Base-by-base conservation (phyloP, 768 basidiomycete genomes). In the Exidia glandulosa region DNA sequence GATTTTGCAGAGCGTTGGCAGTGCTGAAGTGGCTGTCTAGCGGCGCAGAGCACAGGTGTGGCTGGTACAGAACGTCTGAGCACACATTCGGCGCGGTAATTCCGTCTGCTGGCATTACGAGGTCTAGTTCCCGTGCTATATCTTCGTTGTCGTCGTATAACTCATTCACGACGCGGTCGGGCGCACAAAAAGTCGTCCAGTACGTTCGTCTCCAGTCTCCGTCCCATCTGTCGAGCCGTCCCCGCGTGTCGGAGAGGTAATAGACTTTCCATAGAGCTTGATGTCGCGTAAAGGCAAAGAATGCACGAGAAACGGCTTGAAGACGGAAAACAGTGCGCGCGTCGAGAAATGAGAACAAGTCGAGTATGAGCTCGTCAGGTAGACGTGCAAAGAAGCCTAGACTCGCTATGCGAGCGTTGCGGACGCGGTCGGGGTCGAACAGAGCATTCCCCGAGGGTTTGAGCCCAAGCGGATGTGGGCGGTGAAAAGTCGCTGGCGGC, bases 61-160 rank as follows among this genome's bases (percentile, higher is more conserved):
- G 67, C 25, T 63, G 60, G 58, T 63, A 68, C 33, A 68, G 65
- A 19, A 66, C 63, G 59, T 68, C 67, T 19, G 64, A 65, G 60
- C 57, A 66, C 23, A 66, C 32, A 16, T 60, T 52, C 1, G 45
- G 60, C 2, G 57, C 61, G 12, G 32, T 33, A 23, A 67, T 57
- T 37, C 23, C 37, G 27, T 62, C 58, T 2, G 62, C 30, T 3
- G 64, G 65, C 3, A 37, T 47, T 32, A 34, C 32, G 16, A 45
- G 23, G 34, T 19, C 37, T 16, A 27, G 30, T 16, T 10, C 47
- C 23, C 14, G 12, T 13, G 25, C 32, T 23, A 2, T 50, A 23
- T 10, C 54, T 59, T 10, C 50, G 30, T 54, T 54, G 50, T 54
- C 50, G 0, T 14, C 50, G 27, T 54, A 54, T 9, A 54, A 13